These are phyloP conservation scores for Cicer pinnatifidum DNA, from an alignment of 306 rosid species.

Conservation along the genomic window DNA sequence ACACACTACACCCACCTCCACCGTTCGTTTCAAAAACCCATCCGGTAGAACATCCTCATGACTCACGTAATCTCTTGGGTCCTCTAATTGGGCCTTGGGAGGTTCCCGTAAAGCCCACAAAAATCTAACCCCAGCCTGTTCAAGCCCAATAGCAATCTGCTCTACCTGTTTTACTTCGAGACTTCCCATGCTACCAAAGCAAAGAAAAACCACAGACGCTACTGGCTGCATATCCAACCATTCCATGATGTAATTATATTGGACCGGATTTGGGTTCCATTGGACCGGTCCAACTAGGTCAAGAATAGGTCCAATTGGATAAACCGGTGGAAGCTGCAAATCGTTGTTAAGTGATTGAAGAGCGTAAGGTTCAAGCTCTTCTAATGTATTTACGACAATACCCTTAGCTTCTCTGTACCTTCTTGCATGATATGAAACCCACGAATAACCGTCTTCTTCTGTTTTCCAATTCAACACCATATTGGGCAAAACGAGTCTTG, in stretches of 20 bases:
- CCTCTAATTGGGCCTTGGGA: conserved; percentile 44
- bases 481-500: conserved; percentile 44
- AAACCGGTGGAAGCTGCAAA: conserved; percentile 27
- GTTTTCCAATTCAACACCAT: conserved; percentile 25
- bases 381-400: conserved; percentile 51
- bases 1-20: conserved; percentile 51
- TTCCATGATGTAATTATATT: neutral
- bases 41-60: conserved; percentile 31
- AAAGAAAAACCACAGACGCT: conserved; percentile 46
- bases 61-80: conserved; percentile 33
- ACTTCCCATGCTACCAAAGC: conserved; percentile 60
- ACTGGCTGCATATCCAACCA: conserved; percentile 49
- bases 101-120: conserved; percentile 59
- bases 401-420: conserved; percentile 56
- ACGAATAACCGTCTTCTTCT: neutral
- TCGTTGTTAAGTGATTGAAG: conserved; percentile 32
- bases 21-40: conserved; percentile 55
- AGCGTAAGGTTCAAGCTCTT: conserved; percentile 52
- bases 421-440: conserved; percentile 39
- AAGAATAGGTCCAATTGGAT: conserved; percentile 49
- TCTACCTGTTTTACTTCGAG: conserved; percentile 36
- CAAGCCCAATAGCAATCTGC: conserved; percentile 52
- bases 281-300: conserved; percentile 45
- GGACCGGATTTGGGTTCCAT: conserved; percentile 45
- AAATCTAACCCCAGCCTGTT: conserved; percentile 46